Percentiles rank a stretch among this genome's conserved stretches.
phyloP scores from a whole-genome alignment of 805 yeast species.

The Saturnispora galanensis region DNA sequence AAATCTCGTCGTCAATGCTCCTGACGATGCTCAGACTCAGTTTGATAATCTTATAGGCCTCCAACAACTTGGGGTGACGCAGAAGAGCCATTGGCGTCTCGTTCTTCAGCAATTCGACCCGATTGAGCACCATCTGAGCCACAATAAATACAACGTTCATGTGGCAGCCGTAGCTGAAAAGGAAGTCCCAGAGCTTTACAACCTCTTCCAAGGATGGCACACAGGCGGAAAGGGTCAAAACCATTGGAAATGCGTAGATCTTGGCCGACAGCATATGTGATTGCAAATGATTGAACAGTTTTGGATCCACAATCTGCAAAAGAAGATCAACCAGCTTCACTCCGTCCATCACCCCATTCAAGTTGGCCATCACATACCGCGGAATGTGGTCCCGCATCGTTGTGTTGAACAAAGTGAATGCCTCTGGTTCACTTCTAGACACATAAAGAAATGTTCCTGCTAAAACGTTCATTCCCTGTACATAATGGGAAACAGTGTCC shows the following conservation, averaged over 20 bases:
- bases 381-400: conserved; percentile 62
- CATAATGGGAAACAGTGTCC: conserved; percentile 42
- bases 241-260: conserved; percentile 77
- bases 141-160: conserved; percentile 76
- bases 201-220: conserved; percentile 77
- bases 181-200: conserved; percentile 76
- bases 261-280: conserved; percentile 70
- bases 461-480: conserved; percentile 87
- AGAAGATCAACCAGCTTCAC: conserved; percentile 63
- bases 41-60: conserved; percentile 66
- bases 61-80: conserved; percentile 61
- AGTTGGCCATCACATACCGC: conserved; percentile 62
- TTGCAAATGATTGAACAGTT: conserved; percentile 47
- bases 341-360: conserved; percentile 78
- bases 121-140: conserved; percentile 66
- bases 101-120: conserved; percentile 51
- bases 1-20: conserved; percentile 56
- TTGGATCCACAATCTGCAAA: conserved; percentile 62
- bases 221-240: conserved; percentile 77
- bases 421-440: conserved; percentile 75
- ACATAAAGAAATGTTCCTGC: conserved; percentile 76
- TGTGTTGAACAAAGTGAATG: conserved; percentile 59
- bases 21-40: conserved; percentile 73
- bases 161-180: conserved; percentile 86
- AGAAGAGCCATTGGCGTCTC: conserved; percentile 66